Evolutionary conservation across 1,284 basidiomycete genomes (phyloP), one percentile per base, ranked within the genome.

Genomic region (Tilletiopsis washingtonensis): DNA sequence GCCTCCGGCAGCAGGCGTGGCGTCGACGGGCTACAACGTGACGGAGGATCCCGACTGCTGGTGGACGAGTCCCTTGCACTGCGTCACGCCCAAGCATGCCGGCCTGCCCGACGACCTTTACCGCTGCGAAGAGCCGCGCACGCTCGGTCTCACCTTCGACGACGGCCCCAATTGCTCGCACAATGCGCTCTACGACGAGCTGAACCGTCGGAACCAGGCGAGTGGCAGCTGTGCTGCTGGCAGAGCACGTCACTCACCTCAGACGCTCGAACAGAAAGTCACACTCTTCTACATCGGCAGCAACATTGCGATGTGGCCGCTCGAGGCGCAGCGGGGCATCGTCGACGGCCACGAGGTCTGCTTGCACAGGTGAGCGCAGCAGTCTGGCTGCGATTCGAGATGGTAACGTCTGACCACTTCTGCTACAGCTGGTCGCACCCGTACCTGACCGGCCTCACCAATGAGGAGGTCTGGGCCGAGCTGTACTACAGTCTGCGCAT

Each of bases 401-500:
- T n/a, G n/a, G n/a, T n/a, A n/a, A n/a, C n/a, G n/a, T n/a, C n/a
- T n/a, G n/a, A n/a, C n/a, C n/a, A n/a, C n/a, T n/a, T n/a, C n/a
- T n/a, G n/a, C n/a, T n/a, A n/a, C n/a, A 67, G 57, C 40, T 62
- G 57, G 57, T 54, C 54, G 6, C 59, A 54, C 43, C 51, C 23
- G 21, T 57, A 56, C 38, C 57, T 56, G 57, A 57, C 60, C 4
- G 51, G 53, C 2, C 44, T 60, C 17, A 21, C 29, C 24, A 51
- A 53, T 40, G 49, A 52, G 15, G 40, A 60, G 26, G 77, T 73
- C 24, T 79, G 79, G 54, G 77, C 78, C 34, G 78, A 80, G 67
- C 70, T 80, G 17, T 80, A 77, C 66, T 79, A 78, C 73, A 75
- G 76, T 37, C 68, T 69, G 40, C 69, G 76, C 59, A 66, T 68